phyloP scores from a whole-genome alignment of 306 rosid genomes.

The Vigna hirtella region DNA sequence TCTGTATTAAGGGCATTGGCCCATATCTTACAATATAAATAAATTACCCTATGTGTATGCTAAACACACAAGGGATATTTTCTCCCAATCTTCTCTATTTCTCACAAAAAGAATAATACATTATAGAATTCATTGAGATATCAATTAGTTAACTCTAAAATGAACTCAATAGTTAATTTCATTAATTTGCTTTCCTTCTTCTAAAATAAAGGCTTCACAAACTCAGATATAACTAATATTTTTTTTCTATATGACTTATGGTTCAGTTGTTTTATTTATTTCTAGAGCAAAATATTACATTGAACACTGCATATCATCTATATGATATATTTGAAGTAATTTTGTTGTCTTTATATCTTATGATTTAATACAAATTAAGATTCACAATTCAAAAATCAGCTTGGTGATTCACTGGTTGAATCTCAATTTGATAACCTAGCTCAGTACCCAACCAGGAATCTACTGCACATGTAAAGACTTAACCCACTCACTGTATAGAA shows the following conservation, averaged over 20 bases:
- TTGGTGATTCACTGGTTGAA: background rate
- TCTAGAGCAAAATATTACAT: background rate
- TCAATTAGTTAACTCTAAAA: slow-evolving; percentile 33
- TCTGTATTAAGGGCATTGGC: no score
- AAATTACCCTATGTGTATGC: no score
- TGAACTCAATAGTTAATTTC: background rate
- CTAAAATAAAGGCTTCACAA: background rate
- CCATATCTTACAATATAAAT: no score
- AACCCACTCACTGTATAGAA: slow-evolving; percentile 11
- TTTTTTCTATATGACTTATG: background rate
- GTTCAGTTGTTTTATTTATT: background rate
- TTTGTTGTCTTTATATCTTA: background rate
- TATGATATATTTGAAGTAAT: background rate
- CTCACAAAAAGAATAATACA: background rate
- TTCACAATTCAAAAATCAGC: background rate
- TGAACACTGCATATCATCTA: background rate
- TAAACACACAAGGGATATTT: no score
- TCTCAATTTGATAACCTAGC: background rate
- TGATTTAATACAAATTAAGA: background rate
- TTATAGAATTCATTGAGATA: background rate
- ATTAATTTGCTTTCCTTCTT: background rate
- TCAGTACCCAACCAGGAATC: background rate
- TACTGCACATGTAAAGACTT: slow-evolving; percentile 21
- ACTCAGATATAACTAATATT: background rate
- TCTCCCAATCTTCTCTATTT: no score